Conservation (phyloP, 257 asterid genomes). For the Echium plantagineum region DNA sequence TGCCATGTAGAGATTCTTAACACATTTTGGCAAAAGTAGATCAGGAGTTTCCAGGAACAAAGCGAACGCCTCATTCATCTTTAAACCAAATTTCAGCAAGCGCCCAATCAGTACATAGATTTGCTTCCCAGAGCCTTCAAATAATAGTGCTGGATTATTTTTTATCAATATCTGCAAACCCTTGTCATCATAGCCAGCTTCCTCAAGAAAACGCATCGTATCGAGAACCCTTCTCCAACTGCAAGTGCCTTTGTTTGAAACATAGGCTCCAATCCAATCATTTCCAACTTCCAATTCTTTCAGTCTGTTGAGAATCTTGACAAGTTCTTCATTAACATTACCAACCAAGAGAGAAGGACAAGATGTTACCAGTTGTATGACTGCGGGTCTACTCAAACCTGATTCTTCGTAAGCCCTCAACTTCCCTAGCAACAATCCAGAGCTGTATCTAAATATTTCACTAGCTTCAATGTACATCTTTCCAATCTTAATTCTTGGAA, state of each 20-base stretch:
- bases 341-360: conserved; percentile 63
- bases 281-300: conserved; percentile 35
- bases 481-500: conserved; percentile 67
- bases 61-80: conserved; percentile 31
- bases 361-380: conserved; percentile 55
- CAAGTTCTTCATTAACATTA: conserved; percentile 30
- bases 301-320: conserved; percentile 40
- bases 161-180: conserved; percentile 34
- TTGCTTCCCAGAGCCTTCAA: conserved; percentile 69
- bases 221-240: conserved; percentile 55
- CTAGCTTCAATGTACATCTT: conserved; percentile 58
- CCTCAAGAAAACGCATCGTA: conserved; percentile 46
- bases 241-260: conserved; percentile 35
- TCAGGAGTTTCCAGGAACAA: conserved; percentile 39
- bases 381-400: conserved; percentile 50
- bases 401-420: conserved; percentile 50
- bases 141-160: conserved; percentile 40
- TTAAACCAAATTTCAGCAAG: conserved; percentile 61
- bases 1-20: conserved; percentile 58
- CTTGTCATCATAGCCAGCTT: conserved; percentile 46
- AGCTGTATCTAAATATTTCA: conserved; percentile 38
- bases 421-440: conserved; percentile 37
- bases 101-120: conserved; percentile 50
- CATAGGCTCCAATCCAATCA: conserved; percentile 58
- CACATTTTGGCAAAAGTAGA: conserved; percentile 40